Conservation (phyloP, 768 basidiomycete species). For the Leccinum fibrillosum region DNA sequence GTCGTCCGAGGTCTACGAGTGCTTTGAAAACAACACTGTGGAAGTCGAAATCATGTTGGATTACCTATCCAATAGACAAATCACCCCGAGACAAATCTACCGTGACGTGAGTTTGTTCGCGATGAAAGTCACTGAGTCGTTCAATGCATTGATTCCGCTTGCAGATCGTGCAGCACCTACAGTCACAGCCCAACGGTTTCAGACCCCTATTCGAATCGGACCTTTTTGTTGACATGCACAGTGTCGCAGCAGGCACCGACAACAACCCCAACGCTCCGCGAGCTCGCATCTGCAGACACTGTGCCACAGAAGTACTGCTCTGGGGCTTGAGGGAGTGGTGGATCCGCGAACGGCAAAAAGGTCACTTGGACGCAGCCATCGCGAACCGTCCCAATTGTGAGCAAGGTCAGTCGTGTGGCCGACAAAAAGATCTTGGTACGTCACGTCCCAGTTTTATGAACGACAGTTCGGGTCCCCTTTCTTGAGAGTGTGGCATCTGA, state of each 20-base stretch:
- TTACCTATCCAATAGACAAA: constrained; percentile 59
- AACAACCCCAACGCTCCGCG: constrained; percentile 58
- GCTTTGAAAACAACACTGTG: constrained; percentile 71
- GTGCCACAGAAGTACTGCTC: constrained; percentile 71
- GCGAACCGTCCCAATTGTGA: constrained; percentile 65
- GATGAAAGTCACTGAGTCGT: background rate
- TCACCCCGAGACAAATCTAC: constrained; percentile 72
- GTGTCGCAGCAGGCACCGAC: constrained; percentile 52
- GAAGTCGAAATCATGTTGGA: constrained; percentile 86
- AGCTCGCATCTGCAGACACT: constrained; percentile 62
- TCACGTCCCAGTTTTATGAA: constrained; percentile 1
- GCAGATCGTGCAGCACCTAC: constrained; percentile 62
- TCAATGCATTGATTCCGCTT: constrained; percentile 9
- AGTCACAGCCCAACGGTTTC: constrained; percentile 61
- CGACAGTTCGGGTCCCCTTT: background rate
- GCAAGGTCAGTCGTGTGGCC: constrained; percentile 54
- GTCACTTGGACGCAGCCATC: constrained; percentile 54
- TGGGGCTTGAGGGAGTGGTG: constrained; percentile 83
- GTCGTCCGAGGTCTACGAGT: constrained; percentile 73
- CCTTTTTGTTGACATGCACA: constrained; percentile 67
- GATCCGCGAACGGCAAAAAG: constrained; percentile 73
- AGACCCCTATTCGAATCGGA: constrained; percentile 65
- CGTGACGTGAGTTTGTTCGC: constrained; percentile 55
- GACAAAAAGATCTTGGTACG: constrained; percentile 67
- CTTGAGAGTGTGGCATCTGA: constrained; percentile 5